Evolutionary conservation across 73 alveolate species (phyloP).

Genomic region (Symbiodinium pilosum): DNA sequence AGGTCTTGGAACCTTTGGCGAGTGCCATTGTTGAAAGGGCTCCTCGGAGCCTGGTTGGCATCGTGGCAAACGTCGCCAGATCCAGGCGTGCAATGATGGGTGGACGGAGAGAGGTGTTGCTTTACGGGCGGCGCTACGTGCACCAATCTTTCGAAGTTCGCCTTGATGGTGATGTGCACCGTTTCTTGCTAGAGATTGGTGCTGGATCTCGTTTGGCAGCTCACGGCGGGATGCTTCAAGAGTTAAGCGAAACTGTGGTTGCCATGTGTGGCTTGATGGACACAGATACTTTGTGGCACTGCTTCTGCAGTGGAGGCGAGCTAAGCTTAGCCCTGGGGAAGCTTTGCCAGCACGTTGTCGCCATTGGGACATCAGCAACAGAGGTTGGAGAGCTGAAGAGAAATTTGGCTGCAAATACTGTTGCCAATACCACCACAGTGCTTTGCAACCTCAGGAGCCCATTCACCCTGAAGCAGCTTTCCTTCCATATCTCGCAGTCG

Average conservation of each 20-base stretch:
- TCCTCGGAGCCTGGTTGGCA: slow-evolving; percentile 69
- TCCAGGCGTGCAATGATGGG: slow-evolving; percentile 70
- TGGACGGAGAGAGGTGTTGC: slow-evolving; percentile 55
- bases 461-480: slow-evolving; percentile 73
- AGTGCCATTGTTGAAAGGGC: slow-evolving; percentile 79
- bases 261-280: slow-evolving; percentile 55
- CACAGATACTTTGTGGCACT: slow-evolving; percentile 73
- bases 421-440: slow-evolving; percentile 84
- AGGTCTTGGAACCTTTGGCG: slow-evolving; percentile 49
- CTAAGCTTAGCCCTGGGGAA: slow-evolving; percentile 77
- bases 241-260: slow-evolving; percentile 26
- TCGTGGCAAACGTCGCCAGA: slow-evolving; percentile 89
- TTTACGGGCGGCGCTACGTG: slow-evolving; percentile 72
- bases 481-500: slow-evolving; percentile 87
- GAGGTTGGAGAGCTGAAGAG: slow-evolving; percentile 81
- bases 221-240: slow-evolving; percentile 41
- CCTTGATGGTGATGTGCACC: slow-evolving; percentile 30
- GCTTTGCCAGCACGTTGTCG: slow-evolving; percentile 70
- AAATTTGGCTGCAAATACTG: slow-evolving; percentile 64
- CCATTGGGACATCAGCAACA: slow-evolving; percentile 77
- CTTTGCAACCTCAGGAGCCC: slow-evolving; percentile 82
- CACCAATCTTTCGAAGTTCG: slow-evolving; percentile 36
- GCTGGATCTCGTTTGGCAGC: slow-evolving; percentile 72
- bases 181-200: slow-evolving; percentile 56
- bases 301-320: slow-evolving; percentile 89